These are phyloP conservation scores for Coelastrella sp. DNA, from an alignment of 139 green algal genomes.

Conservation along the genomic window DNA sequence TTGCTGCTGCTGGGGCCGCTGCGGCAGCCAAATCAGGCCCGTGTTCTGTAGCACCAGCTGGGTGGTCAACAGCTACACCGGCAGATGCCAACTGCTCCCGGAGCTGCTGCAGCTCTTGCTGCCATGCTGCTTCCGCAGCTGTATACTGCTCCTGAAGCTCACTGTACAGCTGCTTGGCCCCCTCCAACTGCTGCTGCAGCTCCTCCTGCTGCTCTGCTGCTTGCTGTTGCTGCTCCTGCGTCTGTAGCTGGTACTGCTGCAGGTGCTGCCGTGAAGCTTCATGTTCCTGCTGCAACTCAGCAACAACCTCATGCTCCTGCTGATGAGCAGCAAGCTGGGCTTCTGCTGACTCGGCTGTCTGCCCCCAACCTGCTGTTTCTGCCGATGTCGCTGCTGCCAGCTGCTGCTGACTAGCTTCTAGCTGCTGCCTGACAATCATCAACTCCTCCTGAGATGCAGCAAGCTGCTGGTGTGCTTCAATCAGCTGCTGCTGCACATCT, in stretches of 20 bases:
- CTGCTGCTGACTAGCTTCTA: neutral
- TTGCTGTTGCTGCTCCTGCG: neutral
- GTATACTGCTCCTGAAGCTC: neutral
- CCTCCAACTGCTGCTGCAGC: conserved; percentile 18
- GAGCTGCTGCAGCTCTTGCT: neutral
- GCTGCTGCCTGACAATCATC: neutral
- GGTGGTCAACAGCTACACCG: neutral
- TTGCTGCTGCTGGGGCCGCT: conserved; percentile 6
- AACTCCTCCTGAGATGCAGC: conserved; percentile 12
- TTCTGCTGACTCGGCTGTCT: neutral
- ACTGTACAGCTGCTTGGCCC: too few species aligned
- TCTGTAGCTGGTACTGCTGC: neutral
- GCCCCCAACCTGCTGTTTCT: neutral
- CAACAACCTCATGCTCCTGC: conserved; percentile 4
- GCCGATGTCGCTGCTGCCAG: conserved; percentile 3
- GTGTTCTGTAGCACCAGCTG: neutral
- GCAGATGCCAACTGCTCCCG: neutral
- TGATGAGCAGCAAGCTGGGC: neutral
- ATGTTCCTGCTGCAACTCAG: conserved; percentile 6
- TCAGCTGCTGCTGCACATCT: conserved; percentile 11
- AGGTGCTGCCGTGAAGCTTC: neutral
- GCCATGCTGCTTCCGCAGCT: neutral
- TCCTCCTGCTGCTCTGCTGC: neutral
- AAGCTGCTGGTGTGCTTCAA: neutral
- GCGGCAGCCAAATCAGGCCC: neutral